phyloP scores from a whole-genome alignment of 2,329 filamentous ascomycete genomes.

The Colletotrichum truncatum region DNA sequence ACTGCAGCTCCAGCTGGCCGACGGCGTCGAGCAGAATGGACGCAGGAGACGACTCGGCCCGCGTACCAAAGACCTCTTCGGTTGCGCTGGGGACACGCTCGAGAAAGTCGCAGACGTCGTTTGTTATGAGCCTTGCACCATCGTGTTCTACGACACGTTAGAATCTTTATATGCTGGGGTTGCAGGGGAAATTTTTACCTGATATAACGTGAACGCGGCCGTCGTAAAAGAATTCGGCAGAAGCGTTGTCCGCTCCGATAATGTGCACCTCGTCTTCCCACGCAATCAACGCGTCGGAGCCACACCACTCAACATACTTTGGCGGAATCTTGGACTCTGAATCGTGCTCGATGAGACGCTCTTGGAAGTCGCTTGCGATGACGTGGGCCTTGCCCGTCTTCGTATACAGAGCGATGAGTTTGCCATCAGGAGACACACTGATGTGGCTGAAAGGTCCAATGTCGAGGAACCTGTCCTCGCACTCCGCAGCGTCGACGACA shows the following conservation, averaged over 20 bases:
- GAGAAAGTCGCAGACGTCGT: constrained; percentile 96
- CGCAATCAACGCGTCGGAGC: constrained; percentile 91
- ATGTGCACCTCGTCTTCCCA: constrained; percentile 99
- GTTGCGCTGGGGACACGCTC: constrained; percentile 90
- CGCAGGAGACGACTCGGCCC: constrained; percentile 87
- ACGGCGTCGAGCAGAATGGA: constrained; percentile 95
- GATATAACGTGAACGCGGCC: constrained; percentile 88
- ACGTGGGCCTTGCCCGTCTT: constrained; percentile 88
- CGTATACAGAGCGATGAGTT: constrained; percentile 88
- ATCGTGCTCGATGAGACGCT: constrained; percentile 89
- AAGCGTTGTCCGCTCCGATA: constrained; percentile 83
- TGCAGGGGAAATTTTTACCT: constrained; percentile 60
- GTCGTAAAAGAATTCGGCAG: constrained; percentile 86
- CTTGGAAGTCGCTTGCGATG: constrained; percentile 94
- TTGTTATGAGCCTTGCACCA: constrained; percentile 89
- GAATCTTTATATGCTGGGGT: neutral
- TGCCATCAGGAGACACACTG: constrained; percentile 89
- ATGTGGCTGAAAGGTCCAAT: constrained; percentile 94
- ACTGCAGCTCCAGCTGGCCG: constrained; percentile 89
- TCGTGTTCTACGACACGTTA: constrained; percentile 66
- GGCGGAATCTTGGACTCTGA: constrained; percentile 86
- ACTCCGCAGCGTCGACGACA: constrained; percentile 87
- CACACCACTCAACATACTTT: constrained; percentile 94
- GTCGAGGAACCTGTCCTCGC: constrained; percentile 89
- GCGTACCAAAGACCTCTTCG: constrained; percentile 88